phyloP scores from a whole-genome alignment of 139 green algal genomes.

The Medakamo hakoo region DNA sequence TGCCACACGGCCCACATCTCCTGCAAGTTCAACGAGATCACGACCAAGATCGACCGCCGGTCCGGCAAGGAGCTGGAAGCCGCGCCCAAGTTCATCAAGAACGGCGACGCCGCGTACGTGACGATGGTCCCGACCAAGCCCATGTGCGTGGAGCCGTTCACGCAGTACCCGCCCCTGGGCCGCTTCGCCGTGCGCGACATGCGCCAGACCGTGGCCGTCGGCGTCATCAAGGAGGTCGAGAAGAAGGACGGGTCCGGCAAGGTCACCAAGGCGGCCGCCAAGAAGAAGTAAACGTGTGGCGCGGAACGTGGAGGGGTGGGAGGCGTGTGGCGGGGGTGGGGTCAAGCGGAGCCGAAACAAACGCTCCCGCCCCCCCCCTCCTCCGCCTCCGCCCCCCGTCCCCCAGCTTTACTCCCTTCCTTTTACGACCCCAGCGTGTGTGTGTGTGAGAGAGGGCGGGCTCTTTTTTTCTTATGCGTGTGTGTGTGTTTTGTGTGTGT shows the following conservation, averaged over 20 bases:
- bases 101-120: conserved; percentile 47
- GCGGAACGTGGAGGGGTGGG: not conserved
- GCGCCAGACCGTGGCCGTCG: conserved; percentile 47
- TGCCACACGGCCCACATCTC: conserved; percentile 56
- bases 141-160: conserved; percentile 58
- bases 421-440: too few relatives aligned
- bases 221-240: conserved; percentile 44
- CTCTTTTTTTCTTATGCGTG: too few relatives aligned
- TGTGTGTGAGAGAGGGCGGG: too few relatives aligned
- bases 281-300: conserved; percentile 40
- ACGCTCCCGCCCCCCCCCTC: too few relatives aligned
- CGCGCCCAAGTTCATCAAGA: conserved; percentile 46
- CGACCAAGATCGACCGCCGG: conserved; percentile 41
- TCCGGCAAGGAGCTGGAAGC: conserved; percentile 57
- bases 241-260: conserved; percentile 22
- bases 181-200: conserved; percentile 54
- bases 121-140: conserved; percentile 49
- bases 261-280: conserved; percentile 31
- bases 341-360: too few relatives aligned
- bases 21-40: conserved; percentile 45
- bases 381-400: not conserved
- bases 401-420: not conserved
- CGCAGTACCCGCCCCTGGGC: conserved; percentile 39
- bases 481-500: too few relatives aligned
- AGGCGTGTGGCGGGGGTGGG: not conserved